Evolutionary conservation across 441 rosid species (phyloP), one percentile per base, ranked within the genome.

Genomic region (Heliophila coronopifolia): DNA sequence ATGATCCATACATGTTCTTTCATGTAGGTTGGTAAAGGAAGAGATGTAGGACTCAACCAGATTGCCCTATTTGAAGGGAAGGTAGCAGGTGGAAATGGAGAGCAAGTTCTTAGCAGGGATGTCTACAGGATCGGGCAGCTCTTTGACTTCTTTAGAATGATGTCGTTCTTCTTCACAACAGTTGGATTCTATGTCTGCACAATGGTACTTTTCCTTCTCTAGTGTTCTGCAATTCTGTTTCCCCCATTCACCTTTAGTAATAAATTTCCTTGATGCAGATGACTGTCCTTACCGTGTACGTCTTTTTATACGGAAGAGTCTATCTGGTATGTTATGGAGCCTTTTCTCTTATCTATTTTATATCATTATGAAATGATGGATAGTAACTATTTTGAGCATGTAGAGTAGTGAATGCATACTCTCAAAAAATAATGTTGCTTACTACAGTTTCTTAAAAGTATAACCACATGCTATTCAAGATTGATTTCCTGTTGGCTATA

Each of bases 1-100:
- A 58, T 57, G 59, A 49, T 61, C 56, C 47, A 48, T 50, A 11
- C 49, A 36, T 36, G 32, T 56, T 46, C 45, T 36, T 54, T 41
- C 26, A 6, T 69, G 61, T 70, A 91, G 98, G 98, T 91, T 68
- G 98, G 98, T 58, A 91, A 91, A 75, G 98, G 98, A 66, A 82
- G 98, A 65, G 98, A 91, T 68, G 98, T 91, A 35, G 98, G 96
- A 45, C 74, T 91, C 56, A 91, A 91, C 65, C 98, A 91, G 81
- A 91, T 91, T 72, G 96, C 98, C 40, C 75, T 91, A 36, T 91
- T 91, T 53, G 98, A 91, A 71, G 98, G 96, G 66, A 91, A 91
- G 75, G 98, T 91, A 14, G 95, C 96, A 15, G 96, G 98, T 63
- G 98, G 98, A 40, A 91, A 91, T 68, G 98, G 98, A 58, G 98